Evolutionary conservation across 352 stramenopile genomes (phyloP).

Genomic region (Pythium sukuiense): DNA sequence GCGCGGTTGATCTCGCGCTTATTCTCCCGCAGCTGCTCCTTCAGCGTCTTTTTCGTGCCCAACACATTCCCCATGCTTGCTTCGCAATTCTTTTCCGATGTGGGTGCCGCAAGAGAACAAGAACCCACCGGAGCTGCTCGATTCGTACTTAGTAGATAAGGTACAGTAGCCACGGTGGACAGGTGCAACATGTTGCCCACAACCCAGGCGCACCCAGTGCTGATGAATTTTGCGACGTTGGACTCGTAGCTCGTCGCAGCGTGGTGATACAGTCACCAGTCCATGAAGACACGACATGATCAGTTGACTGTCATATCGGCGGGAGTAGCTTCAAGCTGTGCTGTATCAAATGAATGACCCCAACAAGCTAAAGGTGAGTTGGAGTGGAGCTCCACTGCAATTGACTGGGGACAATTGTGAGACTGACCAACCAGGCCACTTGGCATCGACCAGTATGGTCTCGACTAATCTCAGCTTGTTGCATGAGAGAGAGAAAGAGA

Average conservation of each 20-base stretch:
- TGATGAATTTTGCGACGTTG: not conserved
- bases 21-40: conserved; percentile 95
- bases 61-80: conserved; percentile 68
- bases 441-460: too few relatives aligned
- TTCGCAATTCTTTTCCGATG: not conserved
- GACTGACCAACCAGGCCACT: too few relatives aligned
- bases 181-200: not conserved
- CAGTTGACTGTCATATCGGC: too few relatives aligned
- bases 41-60: conserved; percentile 80
- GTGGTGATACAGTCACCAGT: too few relatives aligned
- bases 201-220: not conserved
- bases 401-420: too few relatives aligned
- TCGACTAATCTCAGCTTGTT: too few relatives aligned
- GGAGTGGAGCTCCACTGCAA: too few relatives aligned
- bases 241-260: not conserved
- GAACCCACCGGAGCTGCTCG: not conserved
- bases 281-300: too few relatives aligned
- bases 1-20: conserved; percentile 97
- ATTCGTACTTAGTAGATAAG: not conserved
- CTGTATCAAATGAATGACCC: too few relatives aligned
- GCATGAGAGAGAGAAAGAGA: too few relatives aligned
- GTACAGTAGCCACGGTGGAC: not conserved
- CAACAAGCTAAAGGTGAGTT: too few relatives aligned
- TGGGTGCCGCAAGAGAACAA: not conserved
- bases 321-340: too few relatives aligned